Evolutionary conservation across 371 early-diverging fungal species (phyloP).

Genomic region (Lichtheimia ramosa): DNA sequence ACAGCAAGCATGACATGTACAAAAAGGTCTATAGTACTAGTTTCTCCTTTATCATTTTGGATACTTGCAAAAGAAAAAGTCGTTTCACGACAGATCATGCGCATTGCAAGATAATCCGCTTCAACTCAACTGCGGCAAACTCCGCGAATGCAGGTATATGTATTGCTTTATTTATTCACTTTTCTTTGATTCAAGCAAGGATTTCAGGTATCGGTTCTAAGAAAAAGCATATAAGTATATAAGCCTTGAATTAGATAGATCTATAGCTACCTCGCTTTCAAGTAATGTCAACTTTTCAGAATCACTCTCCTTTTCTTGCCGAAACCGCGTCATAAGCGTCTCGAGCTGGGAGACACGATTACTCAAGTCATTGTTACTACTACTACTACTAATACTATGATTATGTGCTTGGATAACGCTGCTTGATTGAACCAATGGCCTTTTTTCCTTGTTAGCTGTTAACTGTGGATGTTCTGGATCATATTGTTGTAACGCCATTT

Average conservation of each 20-base stretch:
- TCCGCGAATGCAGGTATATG: too few species aligned
- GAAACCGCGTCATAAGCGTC: constrained; percentile 31
- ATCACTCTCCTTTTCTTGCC: constrained; percentile 39
- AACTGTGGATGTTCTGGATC: constrained; percentile 29
- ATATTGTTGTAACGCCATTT: constrained; percentile 28
- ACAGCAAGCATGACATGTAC: too few species aligned
- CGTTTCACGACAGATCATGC: too few species aligned
- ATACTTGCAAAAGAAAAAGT: too few species aligned
- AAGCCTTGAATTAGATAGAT: background rate
- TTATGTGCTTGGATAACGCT: background rate
- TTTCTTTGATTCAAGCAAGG: background rate
- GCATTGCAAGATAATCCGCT: too few species aligned
- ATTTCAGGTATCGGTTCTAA: constrained; percentile 8
- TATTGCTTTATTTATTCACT: too few species aligned
- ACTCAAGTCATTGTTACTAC: constrained; percentile 13
- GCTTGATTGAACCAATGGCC: background rate
- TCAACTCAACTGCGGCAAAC: too few species aligned
- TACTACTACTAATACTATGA: too few species aligned
- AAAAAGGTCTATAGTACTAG: too few species aligned
- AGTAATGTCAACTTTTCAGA: constrained; percentile 28
- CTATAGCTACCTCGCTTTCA: constrained; percentile 27
- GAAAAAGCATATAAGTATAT: background rate
- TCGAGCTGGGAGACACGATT: constrained; percentile 43
- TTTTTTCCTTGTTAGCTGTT: background rate
- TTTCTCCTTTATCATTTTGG: too few species aligned